Conservation (phyloP, 768 basidiomycete species). For the Rickenella mellea region DNA sequence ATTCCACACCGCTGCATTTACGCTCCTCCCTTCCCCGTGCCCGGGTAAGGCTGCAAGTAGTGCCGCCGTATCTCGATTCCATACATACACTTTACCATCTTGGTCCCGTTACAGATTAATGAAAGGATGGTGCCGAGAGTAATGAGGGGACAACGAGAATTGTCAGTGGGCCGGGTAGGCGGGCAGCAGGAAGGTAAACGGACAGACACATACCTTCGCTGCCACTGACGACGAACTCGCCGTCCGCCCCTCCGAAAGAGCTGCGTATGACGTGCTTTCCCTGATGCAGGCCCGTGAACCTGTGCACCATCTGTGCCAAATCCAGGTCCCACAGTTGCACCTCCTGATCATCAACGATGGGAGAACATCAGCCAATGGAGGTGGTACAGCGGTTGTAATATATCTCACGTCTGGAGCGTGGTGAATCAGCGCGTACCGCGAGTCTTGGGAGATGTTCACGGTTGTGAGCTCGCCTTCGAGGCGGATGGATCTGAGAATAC, state of each 20-base stretch:
- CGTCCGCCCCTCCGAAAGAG: conserved; percentile 87
- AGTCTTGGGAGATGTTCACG: conserved; percentile 79
- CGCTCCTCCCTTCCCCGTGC: conserved; percentile 80
- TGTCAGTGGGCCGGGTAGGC: too few species aligned
- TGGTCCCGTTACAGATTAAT: conserved; percentile 5
- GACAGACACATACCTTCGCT: conserved; percentile 95
- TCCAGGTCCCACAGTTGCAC: conserved; percentile 81
- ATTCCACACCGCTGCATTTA: conserved; percentile 97
- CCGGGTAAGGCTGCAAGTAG: conserved; percentile 82
- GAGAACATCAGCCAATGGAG: too few species aligned
- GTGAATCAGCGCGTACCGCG: conserved; percentile 78
- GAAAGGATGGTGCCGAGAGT: neutral
- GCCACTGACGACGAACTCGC: conserved; percentile 85
- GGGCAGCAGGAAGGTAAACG: too few species aligned
- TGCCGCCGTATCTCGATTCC: conserved; percentile 80
- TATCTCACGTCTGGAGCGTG: conserved; percentile 73
- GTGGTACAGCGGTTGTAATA: conserved; percentile 9
- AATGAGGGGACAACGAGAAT: too few species aligned
- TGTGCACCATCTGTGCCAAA: conserved; percentile 59
- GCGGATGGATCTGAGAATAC: conserved; percentile 53
- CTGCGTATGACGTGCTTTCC: conserved; percentile 80
- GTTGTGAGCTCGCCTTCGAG: conserved; percentile 80
- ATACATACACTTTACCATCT: conserved; percentile 94
- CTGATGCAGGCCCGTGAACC: conserved; percentile 81
- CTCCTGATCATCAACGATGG: conserved; percentile 44